A percentile compares a stretch with the other conserved stretches of the same genome.
Conservation (phyloP, 2,329 filamentous ascomycete species). For the Arthroderma sp. region DNA sequence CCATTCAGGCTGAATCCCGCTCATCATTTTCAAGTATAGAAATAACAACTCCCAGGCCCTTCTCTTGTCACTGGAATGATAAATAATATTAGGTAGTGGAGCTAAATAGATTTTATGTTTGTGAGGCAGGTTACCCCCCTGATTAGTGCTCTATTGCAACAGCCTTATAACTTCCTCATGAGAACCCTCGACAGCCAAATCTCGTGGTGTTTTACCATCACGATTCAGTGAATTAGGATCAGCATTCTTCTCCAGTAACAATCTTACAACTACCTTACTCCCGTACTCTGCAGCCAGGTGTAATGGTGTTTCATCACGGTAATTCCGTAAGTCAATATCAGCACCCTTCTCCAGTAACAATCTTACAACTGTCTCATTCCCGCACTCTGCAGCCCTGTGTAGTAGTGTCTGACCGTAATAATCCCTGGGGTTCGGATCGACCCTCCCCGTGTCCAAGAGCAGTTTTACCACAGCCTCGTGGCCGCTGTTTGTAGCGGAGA, state of each 20-base stretch:
- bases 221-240: not conserved
- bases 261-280: not conserved
- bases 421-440: not conserved
- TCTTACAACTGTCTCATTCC: not conserved
- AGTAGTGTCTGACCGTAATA: not conserved
- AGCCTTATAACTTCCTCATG: no score
- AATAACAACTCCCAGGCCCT: no score
- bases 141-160: no score
- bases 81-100: no score
- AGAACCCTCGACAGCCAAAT: no score
- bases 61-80: no score
- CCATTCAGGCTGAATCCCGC: no score
- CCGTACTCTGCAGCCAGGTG: constrained; percentile 1
- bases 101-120: no score
- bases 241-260: constrained; percentile 1
- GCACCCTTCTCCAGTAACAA: not conserved
- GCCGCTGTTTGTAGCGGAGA: not conserved
- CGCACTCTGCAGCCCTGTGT: not conserved
- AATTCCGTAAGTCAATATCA: not conserved
- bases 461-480: not conserved
- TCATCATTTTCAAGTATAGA: no score
- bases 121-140: no score
- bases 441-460: not conserved
- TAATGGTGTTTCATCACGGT: not conserved
- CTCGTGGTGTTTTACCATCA: not conserved